Base-by-base conservation (phyloP, 495 filamentous ascomycete species). In the Annulohypoxylon stygium region DNA sequence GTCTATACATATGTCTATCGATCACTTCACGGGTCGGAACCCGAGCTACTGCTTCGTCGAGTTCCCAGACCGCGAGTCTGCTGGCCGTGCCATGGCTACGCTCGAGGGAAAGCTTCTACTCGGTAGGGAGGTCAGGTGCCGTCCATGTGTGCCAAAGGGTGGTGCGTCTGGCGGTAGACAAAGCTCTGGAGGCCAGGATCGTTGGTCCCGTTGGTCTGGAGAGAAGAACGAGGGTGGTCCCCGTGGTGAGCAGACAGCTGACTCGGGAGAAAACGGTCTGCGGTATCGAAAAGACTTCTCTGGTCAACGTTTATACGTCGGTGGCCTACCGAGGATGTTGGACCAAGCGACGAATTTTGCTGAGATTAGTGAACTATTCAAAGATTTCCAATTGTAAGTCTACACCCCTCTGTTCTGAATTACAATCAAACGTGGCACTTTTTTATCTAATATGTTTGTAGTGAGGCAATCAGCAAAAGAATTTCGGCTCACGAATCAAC, bases 21-120 rank as follows among this genome's bases (percentile, higher is more conserved):
- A 92, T 76, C 88, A 89, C 16, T 88, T 90, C 74, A 90, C 88
- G 23, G 88, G 88, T 50, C 80, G 89, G 12, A 93, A 92, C 76
- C 90, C 90, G 3, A 90, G 89, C 5, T 92, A 92, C 80, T 93
- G 90, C 80, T 92, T 92, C 61, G 86, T 92, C 58, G 90, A 92
- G 71, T 84, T 92, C 59, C 66, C 80, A 18, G 85, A 81, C 34
- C 83, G 83, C 64, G 86, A 88, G n/a, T 73, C 85, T 18, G 89
- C 90, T 1, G 83, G 87, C n/a, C 78, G 74, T 0, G 89, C 88
- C 23, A 90, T 91, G 81, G 69, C 67, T 18, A 77, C 85, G 30
- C 78, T 91, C 25, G 83, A 88, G 66, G 90, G 88, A 18, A 75
- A 77, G 26, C 72, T 83, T 4, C 73, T 91, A 48, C 82, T 86